Base-by-base conservation (phyloP, 1,139 yeast species). In the Lodderomyces metapsilosis region DNA sequence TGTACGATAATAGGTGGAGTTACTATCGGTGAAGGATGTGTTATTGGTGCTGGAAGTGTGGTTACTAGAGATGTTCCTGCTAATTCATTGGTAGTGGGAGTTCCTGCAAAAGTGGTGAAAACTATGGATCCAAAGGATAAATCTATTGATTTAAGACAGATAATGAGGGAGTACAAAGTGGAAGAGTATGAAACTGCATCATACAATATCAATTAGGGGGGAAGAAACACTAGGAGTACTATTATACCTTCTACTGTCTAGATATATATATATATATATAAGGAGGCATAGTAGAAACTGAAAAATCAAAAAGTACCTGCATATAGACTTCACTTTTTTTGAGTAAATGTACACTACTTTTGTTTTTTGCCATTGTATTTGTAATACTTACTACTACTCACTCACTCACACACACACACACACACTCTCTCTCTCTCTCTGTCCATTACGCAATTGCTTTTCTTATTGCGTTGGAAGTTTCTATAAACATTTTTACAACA, bases 11-110 rank as follows among this genome's bases (percentile, higher is more conserved):
- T 83, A 41, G 85, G 86, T 2, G 89, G 88, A 2, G 84, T 82
- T 11, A 79, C 76, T 1, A 72, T 84, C 40, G 89, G 89, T 6
- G 74, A 78, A 30, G 76, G 76, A 1, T 69, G 74, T n/a, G 80
- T 81, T 1, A 66, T 84, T 37, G 91, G 83, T 5, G 87, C 89
- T 5, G 88, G 87, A 3, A 62, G 81, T 4, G 81, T 82, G 1
- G 88, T 84, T 20, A 71, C 71, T 27, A 75, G 63, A 48, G 77
- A 73, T 47, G 71, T 82, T 16, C 82, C 84, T 1, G 63, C 74
- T 6, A 66, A 70, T 43, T 60, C 74, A 0, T 74, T 83, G 17
- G 82, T 74, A 13, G 83, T 65, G 10, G 89, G 89, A 0, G 68
- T 68, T 21, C 89, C 88, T 0, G 86, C 80, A 2, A 70, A 58